Conservation (phyloP, 2,329 filamentous ascomycete genomes). For the Hypoxylon sp. region DNA sequence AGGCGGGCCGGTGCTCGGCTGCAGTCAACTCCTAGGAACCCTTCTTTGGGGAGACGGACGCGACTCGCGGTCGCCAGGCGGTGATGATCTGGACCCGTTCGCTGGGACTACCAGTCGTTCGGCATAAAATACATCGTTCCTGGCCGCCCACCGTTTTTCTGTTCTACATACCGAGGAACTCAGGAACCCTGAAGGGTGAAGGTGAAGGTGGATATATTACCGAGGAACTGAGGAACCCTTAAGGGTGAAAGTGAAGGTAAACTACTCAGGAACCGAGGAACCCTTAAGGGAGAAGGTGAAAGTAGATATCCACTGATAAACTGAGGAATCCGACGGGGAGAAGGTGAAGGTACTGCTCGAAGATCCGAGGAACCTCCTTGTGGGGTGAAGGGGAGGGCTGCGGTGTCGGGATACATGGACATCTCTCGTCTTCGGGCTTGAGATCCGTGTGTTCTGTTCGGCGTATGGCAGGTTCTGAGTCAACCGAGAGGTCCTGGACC, state of each 20-base stretch:
- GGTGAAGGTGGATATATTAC: no score
- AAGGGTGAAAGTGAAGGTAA: no score
- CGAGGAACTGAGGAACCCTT: no score
- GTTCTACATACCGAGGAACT: no score
- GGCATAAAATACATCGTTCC: constrained; percentile 42
- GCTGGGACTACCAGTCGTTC: constrained; percentile 14
- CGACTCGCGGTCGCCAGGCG: constrained; percentile 34
- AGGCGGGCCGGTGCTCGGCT: constrained; percentile 10
- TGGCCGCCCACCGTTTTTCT: constrained; percentile 44
- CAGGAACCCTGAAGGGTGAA: no score
- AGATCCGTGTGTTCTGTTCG: constrained; percentile 32
- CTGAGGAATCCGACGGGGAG: no score
- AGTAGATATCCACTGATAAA: no score
- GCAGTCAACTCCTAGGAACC: constrained; percentile 29
- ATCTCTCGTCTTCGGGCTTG: constrained; percentile 16
- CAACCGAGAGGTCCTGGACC: constrained; percentile 42
- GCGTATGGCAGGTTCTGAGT: constrained; percentile 43
- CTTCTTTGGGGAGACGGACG: constrained; percentile 28
- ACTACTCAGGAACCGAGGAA: no score
- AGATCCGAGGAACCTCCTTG: constrained; percentile 24
- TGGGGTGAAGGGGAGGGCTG: constrained; percentile 9
- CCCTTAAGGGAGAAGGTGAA: no score
- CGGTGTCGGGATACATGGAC: constrained; percentile 39
- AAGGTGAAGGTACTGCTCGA: constrained; percentile 11
- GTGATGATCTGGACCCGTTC: constrained; percentile 43